Evolutionary conservation across 352 stramenopile genomes (phyloP), one percentile per base, ranked within the genome.

Genomic region (Phytophthora cactorum): DNA sequence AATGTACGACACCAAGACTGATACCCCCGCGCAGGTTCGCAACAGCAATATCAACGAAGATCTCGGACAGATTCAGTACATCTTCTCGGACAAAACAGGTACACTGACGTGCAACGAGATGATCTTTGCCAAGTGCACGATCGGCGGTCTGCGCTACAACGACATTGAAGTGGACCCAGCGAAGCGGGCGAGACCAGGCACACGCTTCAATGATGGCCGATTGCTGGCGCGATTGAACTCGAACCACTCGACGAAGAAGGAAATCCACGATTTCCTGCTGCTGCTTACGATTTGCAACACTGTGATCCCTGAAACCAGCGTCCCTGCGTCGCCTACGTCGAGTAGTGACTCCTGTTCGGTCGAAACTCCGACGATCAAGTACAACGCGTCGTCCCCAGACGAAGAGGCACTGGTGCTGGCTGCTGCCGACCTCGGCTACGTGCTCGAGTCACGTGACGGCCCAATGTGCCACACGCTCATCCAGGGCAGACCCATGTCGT

Each of bases 51-150:
- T 96, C 55, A 94, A 95, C 68, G 89, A 95, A 74, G 89, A 96
- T 64, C 77, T 96, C 3, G 89, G 89, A 11, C 89, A 96, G 67
- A 92, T 96, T 55, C 86, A 96, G 85, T 96, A 95, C 49, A 96
- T 96, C 53, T 95, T 96, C 61, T 95, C 87, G 25, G 89, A 96
- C 74, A 96, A 96, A 54, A 96, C 89, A 6, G 89, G 89, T 25
- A 96, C 89, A 4, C 63, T 96, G 28, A 96, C 89, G 2, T 82
- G 86, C 31, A 96, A 96, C 52, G 88, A 95, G 69, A 96, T 96
- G 89, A 84, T 95, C 25, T 96, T 96, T 66, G 86, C 93, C 36
- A 97, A 97, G 73, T 98, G 95, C 68, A 95, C 90, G 1, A 94
- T 99, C 46, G 92, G 69, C 22, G 95, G 95, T 5, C 59, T 93